A percentile compares a stretch with the other conserved stretches of the same genome.
Evolutionary conservation across 1,139 yeast genomes (phyloP).

Genomic region (Kazachstania sp.): DNA sequence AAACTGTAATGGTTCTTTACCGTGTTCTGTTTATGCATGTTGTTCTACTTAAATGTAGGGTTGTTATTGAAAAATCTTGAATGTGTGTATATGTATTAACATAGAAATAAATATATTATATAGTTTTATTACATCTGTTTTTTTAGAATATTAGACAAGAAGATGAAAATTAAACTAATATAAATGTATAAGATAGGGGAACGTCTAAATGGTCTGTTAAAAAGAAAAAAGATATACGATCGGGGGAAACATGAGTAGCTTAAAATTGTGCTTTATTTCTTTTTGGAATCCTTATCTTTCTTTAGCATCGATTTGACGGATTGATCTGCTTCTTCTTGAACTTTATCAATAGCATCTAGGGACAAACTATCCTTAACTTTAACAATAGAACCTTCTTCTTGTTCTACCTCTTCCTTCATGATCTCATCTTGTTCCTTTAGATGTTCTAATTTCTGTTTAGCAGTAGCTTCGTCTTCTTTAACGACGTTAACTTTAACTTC

Average conservation of each 20-base stretch:
- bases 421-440: constrained; percentile 93
- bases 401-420: constrained; percentile 83
- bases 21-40: too few relatives aligned
- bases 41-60: too few relatives aligned
- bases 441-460: constrained; percentile 80
- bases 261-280: neutral
- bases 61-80: neutral
- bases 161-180: neutral
- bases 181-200: neutral
- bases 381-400: constrained; percentile 75
- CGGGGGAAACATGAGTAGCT: neutral
- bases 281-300: neutral
- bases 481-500: constrained; percentile 90
- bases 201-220: neutral
- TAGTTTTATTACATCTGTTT: too few relatives aligned
- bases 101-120: neutral
- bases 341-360: constrained; percentile 60
- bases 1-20: too few relatives aligned
- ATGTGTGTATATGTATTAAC: neutral
- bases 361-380: constrained; percentile 75
- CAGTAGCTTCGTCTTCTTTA: constrained; percentile 57
- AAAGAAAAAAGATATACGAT: too few relatives aligned
- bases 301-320: neutral
- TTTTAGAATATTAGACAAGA: neutral
- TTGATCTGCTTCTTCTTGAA: constrained; percentile 6